Evolutionary conservation across 768 basidiomycete genomes (phyloP).

Genomic region (Lenzites betulinus): DNA sequence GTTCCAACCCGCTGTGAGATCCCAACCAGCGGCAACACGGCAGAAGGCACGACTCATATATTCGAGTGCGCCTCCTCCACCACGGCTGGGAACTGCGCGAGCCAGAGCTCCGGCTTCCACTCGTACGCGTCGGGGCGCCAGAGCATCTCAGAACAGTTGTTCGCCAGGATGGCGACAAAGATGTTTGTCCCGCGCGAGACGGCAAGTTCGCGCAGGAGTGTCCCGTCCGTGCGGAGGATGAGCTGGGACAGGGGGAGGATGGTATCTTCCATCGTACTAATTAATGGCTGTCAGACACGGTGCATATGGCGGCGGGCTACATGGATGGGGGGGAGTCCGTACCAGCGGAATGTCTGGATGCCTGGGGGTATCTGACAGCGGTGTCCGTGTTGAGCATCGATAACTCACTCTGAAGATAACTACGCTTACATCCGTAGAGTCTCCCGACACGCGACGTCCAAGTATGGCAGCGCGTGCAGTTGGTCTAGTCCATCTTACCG

Average conservation of each 20-base stretch:
- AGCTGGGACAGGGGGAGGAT: slow-evolving; percentile 56
- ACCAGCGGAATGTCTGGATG: slow-evolving; percentile 33
- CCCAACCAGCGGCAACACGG: too few relatives aligned
- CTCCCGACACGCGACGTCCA: slow-evolving; percentile 6
- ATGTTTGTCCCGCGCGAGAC: slow-evolving; percentile 51
- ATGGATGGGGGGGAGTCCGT: neutral
- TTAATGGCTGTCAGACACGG: slow-evolving; percentile 6
- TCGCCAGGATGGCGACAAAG: slow-evolving; percentile 41
- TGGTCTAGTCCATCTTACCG: neutral
- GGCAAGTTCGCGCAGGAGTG: slow-evolving; percentile 39
- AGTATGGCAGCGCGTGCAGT: neutral
- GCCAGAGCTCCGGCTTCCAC: slow-evolving; percentile 68
- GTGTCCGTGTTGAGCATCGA: neutral
- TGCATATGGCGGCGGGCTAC: slow-evolving; percentile 37
- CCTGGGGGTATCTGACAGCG: neutral
- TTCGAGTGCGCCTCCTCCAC: slow-evolving; percentile 15
- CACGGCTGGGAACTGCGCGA: slow-evolving; percentile 29
- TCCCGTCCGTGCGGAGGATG: slow-evolving; percentile 43
- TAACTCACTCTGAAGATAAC: neutral
- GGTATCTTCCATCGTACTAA: slow-evolving; percentile 42
- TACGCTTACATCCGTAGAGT: slow-evolving; percentile 6
- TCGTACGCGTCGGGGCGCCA: slow-evolving; percentile 64
- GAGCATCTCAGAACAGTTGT: slow-evolving; percentile 51
- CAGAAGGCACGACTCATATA: slow-evolving; percentile 12
- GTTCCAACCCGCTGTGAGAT: neutral